These are phyloP conservation scores for Mucor mucedo DNA, from an alignment of 371 early-diverging fungal genomes.

Conservation along the genomic window DNA sequence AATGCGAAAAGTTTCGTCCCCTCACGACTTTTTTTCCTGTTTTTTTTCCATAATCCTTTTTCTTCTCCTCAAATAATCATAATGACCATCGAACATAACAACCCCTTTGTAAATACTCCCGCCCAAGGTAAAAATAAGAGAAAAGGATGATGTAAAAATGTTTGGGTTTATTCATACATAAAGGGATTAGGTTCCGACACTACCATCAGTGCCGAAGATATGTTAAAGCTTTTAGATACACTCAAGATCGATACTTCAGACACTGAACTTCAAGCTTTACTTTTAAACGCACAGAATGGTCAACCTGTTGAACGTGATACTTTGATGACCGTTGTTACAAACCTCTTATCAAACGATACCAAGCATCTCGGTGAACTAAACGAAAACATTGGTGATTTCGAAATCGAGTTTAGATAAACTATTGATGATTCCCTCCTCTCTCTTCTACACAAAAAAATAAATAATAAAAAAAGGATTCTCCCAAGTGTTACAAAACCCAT, in stretches of 20 bases:
- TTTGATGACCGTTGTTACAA: conserved; percentile 16
- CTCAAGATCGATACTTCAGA: conserved; percentile 19
- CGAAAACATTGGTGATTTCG: conserved; percentile 27
- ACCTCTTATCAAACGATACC: conserved; percentile 16
- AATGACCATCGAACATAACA: conserved; percentile 3
- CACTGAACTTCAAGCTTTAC: conserved; percentile 14
- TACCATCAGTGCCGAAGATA: conserved; percentile 22
- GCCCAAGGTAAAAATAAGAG: conserved; percentile 2
- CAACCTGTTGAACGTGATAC: conserved; percentile 29
- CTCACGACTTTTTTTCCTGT: background rate
- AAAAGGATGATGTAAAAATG: background rate
- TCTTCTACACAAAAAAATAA: background rate
- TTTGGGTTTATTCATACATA: too few relatives aligned
- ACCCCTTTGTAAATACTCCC: conserved; percentile 18
- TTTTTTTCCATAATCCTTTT: background rate
- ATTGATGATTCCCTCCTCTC: background rate
- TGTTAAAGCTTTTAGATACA: conserved; percentile 22
- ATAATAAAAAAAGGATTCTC: background rate
- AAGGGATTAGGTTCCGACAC: conserved; percentile 5
- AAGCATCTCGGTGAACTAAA: conserved; percentile 24
- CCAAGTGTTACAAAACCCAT: too few relatives aligned
- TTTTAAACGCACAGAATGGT: conserved; percentile 26
- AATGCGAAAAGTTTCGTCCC: background rate
- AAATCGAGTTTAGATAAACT: conserved; percentile 29
- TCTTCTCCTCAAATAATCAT: background rate